Evolutionary conservation across 2,329 filamentous ascomycete genomes (phyloP), one percentile per base, ranked within the genome.

Genomic region (Botrytis cinerea): DNA sequence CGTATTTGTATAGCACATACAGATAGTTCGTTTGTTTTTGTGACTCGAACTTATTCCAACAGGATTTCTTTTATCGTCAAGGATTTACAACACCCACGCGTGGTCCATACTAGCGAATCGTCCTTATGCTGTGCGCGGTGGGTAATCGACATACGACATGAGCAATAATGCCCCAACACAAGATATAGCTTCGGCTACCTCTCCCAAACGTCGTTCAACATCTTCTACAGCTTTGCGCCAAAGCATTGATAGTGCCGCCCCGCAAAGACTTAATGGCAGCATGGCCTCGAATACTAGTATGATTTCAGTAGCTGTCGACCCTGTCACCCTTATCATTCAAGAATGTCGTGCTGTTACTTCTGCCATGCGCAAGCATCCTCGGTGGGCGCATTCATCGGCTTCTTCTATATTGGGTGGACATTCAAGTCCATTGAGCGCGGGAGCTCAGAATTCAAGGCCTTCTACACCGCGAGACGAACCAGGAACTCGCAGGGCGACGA

Each of bases 281-380:
- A 77, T 76, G 77, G 64, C 62, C 57, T 73, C 76, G 25, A 77
- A 75, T 69, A 77, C 67, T 72, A 70, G 71, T 66, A 70, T 88
- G 10, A 87, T 95, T 46, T 89, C 93, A 48, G 93, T 97, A 75
- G 93, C 95, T 61, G 92, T 97, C 77, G 93, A 97, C 80, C 94
- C 95, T 1, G 91, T 97, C 73, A 95, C 94, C 67, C 86, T 99
- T 79, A 94, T 99, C 77, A 97, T 97, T 76, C 97, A 95, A 83
- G 96, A 99, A 90, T 99, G 96, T 83, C 98, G 98, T 81, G 95
- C 95, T 63, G 95, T 99, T 84, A 98, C 96, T 22, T 98, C 95
- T 75, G 94, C 95, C 75, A 98, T 99, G 88, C 95, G 97, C 80
- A 99, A 99, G 85, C 92, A 98, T 88, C 93, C 94, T 76, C 92